Conservation (phyloP, 2,329 filamentous ascomycete genomes). For the Neonectria neomacrospora region DNA sequence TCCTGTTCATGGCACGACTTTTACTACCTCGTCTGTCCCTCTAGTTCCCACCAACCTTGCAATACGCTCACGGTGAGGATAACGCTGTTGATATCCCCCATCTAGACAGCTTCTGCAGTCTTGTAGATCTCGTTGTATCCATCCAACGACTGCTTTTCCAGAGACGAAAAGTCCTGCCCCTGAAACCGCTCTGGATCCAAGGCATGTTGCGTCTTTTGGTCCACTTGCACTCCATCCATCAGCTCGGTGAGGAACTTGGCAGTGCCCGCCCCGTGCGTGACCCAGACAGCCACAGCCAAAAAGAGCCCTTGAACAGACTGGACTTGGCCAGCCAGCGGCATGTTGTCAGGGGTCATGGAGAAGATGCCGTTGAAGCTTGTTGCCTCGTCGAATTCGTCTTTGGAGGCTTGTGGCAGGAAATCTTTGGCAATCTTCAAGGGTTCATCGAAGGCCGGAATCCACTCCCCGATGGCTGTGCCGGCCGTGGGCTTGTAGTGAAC, state of each 20-base stretch:
- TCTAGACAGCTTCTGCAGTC: slow-evolving; percentile 16
- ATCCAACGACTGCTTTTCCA: slow-evolving; percentile 33
- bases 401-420: slow-evolving; percentile 25
- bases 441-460: slow-evolving; percentile 32
- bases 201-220: slow-evolving; percentile 15
- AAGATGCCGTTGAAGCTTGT: slow-evolving; percentile 40
- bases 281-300: slow-evolving; percentile 39
- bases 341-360: slow-evolving; percentile 43
- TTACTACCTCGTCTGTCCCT: no score
- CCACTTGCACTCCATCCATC: slow-evolving; percentile 28
- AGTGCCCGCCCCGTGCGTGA: slow-evolving; percentile 35
- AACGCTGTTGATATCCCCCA: neutral
- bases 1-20: no score
- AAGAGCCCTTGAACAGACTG: slow-evolving; percentile 21
- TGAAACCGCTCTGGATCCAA: slow-evolving; percentile 36
- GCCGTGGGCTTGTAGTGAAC: slow-evolving; percentile 21
- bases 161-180: slow-evolving; percentile 16
- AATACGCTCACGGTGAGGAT: no score
- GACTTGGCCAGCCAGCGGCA: slow-evolving; percentile 34
- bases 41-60: no score
- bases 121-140: slow-evolving; percentile 43
- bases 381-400: slow-evolving; percentile 19
- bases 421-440: slow-evolving; percentile 26
- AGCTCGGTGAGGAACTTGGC: slow-evolving; percentile 32
- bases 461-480: slow-evolving; percentile 30